A percentile compares a stretch with the other conserved stretches of the same genome.
Evolutionary conservation across 208 protist genomes (phyloP).

Genomic region (Trypanosoma congolense): DNA sequence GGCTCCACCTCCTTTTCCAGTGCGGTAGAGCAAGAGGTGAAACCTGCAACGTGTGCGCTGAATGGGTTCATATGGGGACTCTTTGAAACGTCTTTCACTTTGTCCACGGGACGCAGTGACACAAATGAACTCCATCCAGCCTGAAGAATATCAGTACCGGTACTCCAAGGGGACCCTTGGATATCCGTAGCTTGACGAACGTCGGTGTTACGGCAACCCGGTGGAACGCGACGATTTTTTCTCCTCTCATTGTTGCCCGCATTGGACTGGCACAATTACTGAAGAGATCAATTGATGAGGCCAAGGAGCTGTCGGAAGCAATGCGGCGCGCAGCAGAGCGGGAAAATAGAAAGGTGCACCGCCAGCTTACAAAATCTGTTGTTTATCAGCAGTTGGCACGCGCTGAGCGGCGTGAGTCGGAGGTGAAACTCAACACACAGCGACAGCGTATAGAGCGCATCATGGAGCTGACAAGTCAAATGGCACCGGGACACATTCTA

Average conservation of each 20-base stretch:
- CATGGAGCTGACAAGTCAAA: slow-evolving; percentile 40
- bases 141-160: slow-evolving; percentile 20
- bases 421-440: slow-evolving; percentile 33
- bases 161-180: neutral
- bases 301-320: slow-evolving; percentile 41
- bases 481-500: slow-evolving; percentile 29
- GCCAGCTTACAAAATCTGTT: slow-evolving; percentile 38
- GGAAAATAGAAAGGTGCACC: slow-evolving; percentile 22
- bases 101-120: slow-evolving; percentile 57
- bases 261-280: slow-evolving; percentile 56
- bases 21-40: neutral
- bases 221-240: slow-evolving; percentile 60
- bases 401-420: slow-evolving; percentile 51
- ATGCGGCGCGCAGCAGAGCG: slow-evolving; percentile 42
- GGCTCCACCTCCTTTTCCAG: neutral
- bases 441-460: slow-evolving; percentile 34
- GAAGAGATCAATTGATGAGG: slow-evolving; percentile 61
- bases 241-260: slow-evolving; percentile 68
- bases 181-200: slow-evolving; percentile 28
- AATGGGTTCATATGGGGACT: slow-evolving; percentile 85
- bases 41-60: slow-evolving; percentile 23
- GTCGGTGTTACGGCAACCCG: slow-evolving; percentile 49
- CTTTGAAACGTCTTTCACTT: slow-evolving; percentile 59
- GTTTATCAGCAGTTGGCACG: slow-evolving; percentile 50
- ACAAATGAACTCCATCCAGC: slow-evolving; percentile 28